These are phyloP conservation scores for Exsudoporus frostii DNA, from an alignment of 768 basidiomycete species.

Conservation along the genomic window DNA sequence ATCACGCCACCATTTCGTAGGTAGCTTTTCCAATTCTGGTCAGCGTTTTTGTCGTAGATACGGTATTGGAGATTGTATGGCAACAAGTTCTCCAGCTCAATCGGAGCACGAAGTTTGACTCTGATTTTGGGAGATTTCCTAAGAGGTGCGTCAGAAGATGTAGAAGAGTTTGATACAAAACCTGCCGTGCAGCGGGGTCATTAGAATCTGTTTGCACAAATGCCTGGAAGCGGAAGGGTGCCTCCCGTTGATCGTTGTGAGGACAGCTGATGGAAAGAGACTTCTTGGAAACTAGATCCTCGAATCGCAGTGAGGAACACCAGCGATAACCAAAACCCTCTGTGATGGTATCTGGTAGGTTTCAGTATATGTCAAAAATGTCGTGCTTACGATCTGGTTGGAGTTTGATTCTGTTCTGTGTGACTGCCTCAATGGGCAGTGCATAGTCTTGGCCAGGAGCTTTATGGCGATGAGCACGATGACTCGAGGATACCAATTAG, in stretches of 20 bases:
- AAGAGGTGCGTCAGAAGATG: conserved; percentile 7
- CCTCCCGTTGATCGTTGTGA: conserved; percentile 75
- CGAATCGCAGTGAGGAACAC: conserved; percentile 85
- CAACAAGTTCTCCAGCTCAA: conserved; percentile 93
- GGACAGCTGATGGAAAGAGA: conserved; percentile 82
- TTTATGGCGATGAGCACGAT: conserved; percentile 60
- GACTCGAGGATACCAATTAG: neutral
- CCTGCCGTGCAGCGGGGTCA: conserved; percentile 56
- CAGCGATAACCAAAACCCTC: conserved; percentile 97
- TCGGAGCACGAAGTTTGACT: conserved; percentile 83
- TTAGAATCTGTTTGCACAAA: conserved; percentile 75
- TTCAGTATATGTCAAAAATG: neutral
- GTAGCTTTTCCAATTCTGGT: conserved; percentile 94
- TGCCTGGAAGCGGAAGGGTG: conserved; percentile 92
- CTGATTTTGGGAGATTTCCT: conserved; percentile 86
- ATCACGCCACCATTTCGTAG: conserved; percentile 90
- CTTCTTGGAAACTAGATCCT: conserved; percentile 71
- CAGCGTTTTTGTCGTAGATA: conserved; percentile 94
- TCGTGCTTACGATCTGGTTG: conserved; percentile 82
- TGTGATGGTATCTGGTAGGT: conserved; percentile 29
- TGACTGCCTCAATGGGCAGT: conserved; percentile 87
- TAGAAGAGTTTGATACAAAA: neutral
- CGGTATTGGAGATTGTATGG: conserved; percentile 94
- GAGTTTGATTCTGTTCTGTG: conserved; percentile 73
- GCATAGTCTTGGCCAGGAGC: conserved; percentile 85